phyloP scores from a whole-genome alignment of 345 rosid genomes.

The Aurinia saxatilis region DNA sequence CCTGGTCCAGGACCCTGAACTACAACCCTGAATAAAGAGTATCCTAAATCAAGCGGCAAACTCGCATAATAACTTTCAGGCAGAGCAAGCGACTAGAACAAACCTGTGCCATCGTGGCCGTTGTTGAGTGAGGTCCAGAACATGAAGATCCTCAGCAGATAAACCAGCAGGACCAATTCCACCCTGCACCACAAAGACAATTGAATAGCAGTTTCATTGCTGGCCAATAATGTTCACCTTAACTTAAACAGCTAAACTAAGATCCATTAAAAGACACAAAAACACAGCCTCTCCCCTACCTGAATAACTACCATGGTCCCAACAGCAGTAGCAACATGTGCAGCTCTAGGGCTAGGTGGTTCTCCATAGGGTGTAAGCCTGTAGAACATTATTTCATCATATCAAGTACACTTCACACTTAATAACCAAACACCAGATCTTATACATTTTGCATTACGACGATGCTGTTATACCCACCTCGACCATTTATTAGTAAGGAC shows the following conservation, averaged over 20 bases:
- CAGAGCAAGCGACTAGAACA: background rate
- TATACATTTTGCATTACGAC: background rate
- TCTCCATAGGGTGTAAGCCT: constrained; percentile 92
- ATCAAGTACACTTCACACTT: background rate
- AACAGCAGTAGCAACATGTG: constrained; percentile 98
- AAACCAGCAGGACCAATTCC: constrained; percentile 99
- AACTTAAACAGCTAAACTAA: background rate
- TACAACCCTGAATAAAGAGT: constrained; percentile 62
- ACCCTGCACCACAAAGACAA: constrained; percentile 49
- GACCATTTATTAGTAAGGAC: constrained; percentile 93
- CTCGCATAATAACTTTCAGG: background rate
- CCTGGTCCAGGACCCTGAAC: constrained; percentile 99
- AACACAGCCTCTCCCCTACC: constrained; percentile 35
- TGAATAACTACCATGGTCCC: constrained; percentile 99
- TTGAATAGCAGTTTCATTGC: background rate
- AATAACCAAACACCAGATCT: background rate
- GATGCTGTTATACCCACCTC: constrained; percentile 42
- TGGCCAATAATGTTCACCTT: background rate
- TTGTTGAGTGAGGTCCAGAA: constrained; percentile 94
- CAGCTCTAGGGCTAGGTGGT: constrained; percentile 99
- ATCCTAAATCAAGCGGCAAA: constrained; percentile 17
- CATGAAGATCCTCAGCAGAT: constrained; percentile 99
- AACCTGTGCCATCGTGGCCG: constrained; percentile 99
- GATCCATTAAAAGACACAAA: background rate
- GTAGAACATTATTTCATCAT: constrained; percentile 13